Percentiles rank a stretch among this genome's conserved stretches.
phyloP scores from a whole-genome alignment of 805 yeast genomes.

The Zygotorulaspora chibaensis region DNA sequence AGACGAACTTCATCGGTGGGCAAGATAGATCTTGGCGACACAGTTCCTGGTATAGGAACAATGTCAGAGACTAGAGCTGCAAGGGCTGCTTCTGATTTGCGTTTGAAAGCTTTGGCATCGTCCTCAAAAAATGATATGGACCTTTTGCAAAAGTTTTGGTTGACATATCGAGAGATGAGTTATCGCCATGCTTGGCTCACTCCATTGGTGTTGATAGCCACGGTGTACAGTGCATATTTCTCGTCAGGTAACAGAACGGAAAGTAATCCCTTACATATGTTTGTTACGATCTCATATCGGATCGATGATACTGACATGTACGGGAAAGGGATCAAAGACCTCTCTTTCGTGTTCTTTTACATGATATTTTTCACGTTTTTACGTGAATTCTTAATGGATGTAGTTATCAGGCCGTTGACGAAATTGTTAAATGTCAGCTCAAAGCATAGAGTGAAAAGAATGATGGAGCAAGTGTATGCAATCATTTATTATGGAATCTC shows the following conservation, averaged over 20 bases:
- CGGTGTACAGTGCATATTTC: conserved; percentile 43
- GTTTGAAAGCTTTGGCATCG: conserved; percentile 35
- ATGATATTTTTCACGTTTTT: conserved; percentile 84
- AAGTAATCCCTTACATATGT: conserved; percentile 57
- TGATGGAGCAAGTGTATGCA: conserved; percentile 90
- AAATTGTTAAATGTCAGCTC: conserved; percentile 40
- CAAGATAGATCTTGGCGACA: conserved; percentile 67
- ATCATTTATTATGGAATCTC: conserved; percentile 72
- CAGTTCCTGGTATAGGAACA: conserved; percentile 62
- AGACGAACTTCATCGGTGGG: conserved; percentile 72
- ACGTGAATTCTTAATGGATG: conserved; percentile 89
- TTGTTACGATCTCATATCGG: conserved; percentile 62
- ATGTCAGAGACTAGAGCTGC: conserved; percentile 48
- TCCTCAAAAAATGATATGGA: conserved; percentile 46
- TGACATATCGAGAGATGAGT: conserved; percentile 54
- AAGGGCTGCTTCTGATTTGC: conserved; percentile 38
- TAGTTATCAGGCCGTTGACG: conserved; percentile 71
- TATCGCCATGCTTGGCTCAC: conserved; percentile 66
- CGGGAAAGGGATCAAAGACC: conserved; percentile 84
- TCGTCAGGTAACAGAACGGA: conserved; percentile 54
- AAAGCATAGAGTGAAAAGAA: conserved; percentile 60
- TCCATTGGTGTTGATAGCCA: conserved; percentile 49
- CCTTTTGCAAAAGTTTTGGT: conserved; percentile 50
- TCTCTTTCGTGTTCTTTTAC: conserved; percentile 71
- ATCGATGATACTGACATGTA: conserved; percentile 59